phyloP scores from a whole-genome alignment of 768 basidiomycete species.

The Gymnopilus dilepis region DNA sequence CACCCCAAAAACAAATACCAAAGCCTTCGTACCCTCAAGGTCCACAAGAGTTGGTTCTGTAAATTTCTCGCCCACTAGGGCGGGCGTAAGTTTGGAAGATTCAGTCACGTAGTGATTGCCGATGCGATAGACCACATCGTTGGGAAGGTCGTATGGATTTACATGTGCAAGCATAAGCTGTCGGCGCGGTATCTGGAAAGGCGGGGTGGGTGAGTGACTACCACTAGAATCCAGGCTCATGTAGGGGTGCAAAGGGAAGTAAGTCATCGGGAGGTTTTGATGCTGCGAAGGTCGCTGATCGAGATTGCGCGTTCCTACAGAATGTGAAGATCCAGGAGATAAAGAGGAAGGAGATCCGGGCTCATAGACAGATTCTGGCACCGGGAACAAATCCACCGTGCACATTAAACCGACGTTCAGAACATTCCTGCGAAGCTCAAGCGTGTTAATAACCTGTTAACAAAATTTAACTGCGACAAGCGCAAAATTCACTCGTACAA shows the following conservation, averaged over 20 bases:
- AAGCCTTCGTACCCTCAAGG: constrained; percentile 53
- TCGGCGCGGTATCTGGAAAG: constrained; percentile 43
- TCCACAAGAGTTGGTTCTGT: constrained; percentile 59
- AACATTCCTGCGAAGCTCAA: constrained; percentile 46
- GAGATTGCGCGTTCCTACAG: constrained; percentile 14
- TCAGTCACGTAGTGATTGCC: constrained; percentile 44
- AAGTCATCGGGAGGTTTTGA: constrained; percentile 33
- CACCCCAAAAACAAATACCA: constrained; percentile 72
- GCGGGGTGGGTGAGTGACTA: constrained; percentile 28
- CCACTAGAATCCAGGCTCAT: constrained; percentile 32
- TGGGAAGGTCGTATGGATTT: constrained; percentile 30
- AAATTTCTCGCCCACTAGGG: constrained; percentile 68
- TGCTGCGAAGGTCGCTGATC: constrained; percentile 10
- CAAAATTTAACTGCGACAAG: constrained; percentile 6
- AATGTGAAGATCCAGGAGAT: constrained; percentile 21
- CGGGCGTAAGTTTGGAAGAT: constrained; percentile 50
- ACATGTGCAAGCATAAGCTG: constrained; percentile 40
- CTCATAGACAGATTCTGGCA: constrained; percentile 43
- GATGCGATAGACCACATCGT: constrained; percentile 37
- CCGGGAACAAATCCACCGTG: constrained; percentile 72
- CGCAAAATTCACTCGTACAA: constrained; percentile 48
- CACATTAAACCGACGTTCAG: constrained; percentile 67
- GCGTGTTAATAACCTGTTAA: constrained; percentile 10
- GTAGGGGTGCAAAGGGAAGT: constrained; percentile 45
- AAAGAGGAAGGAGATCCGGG: constrained; percentile 21